phyloP scores from a whole-genome alignment of 306 rosid species.

The Parietaria judaica region DNA sequence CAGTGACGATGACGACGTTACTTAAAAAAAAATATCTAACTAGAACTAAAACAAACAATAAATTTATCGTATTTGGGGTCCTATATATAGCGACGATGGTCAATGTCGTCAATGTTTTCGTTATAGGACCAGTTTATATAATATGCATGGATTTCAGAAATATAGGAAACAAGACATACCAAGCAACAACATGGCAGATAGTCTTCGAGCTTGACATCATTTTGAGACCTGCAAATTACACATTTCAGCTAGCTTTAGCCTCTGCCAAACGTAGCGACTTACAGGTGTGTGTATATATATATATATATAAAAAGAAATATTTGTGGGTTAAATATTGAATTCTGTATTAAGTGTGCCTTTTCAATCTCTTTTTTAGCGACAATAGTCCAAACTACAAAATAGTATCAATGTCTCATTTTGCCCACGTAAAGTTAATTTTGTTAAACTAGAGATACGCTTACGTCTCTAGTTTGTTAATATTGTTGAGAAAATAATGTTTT shows the following conservation, averaged over 20 bases:
- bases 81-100: not conserved
- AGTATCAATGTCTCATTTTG: too few relatives aligned
- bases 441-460: too few relatives aligned
- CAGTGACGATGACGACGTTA: not conserved
- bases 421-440: too few relatives aligned
- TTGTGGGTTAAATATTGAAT: too few relatives aligned
- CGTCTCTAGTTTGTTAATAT: too few relatives aligned
- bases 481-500: too few relatives aligned
- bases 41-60: not conserved
- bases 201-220: constrained; percentile 28
- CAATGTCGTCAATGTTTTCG: not conserved
- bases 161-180: constrained; percentile 14
- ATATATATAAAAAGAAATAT: not conserved
- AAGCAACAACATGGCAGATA: constrained; percentile 65
- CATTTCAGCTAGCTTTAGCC: constrained; percentile 68
- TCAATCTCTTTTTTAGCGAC: too few relatives aligned
- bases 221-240: constrained; percentile 30
- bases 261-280: constrained; percentile 33
- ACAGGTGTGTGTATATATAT: constrained; percentile 28
- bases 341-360: too few relatives aligned
- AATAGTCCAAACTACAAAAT: too few relatives aligned
- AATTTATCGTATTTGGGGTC: not conserved
- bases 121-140: not conserved
- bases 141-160: constrained; percentile 19
- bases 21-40: not conserved